Base-by-base conservation (phyloP, 352 stramenopile genomes). In the Globisporangium okanoganense region DNA sequence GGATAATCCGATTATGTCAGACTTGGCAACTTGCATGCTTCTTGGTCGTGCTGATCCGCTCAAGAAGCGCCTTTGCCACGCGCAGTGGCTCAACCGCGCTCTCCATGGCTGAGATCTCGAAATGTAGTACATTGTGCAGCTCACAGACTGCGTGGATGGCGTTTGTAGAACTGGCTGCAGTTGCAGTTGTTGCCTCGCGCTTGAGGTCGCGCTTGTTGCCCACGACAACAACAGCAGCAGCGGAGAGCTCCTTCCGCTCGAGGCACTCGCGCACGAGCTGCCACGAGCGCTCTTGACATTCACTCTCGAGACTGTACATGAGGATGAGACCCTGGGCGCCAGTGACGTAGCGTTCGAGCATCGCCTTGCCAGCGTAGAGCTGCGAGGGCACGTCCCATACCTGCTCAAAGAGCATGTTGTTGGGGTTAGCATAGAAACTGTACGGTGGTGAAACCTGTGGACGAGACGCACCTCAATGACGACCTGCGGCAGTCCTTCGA, bases 341-440 rank as follows among this genome's bases (percentile, higher is more conserved):
- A 20, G 50, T 14, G 18, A 90, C 45, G 24, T 90, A 90, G 8
- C 61, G 73, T 12, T 75, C 56, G 41, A 77, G 64, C 60, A 90
- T 85, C 24, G 36, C 52, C n/a, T 67, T 58, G 14, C 80, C 76
- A 0, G 67, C 64, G 53, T 76, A 90, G 50, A 79, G 69, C 55
- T 74, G 66, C 14, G 71, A 67, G n/a, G 78, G 80, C 6, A 88
- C 67, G 56, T 90, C 80, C 78, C 80, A 90, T 0, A 90, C 55
- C 78, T 90, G 22, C 14, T 5, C 12, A n/a, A 41, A 31, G 33
- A 20, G 47, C n/a, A 53, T 33, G 16, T 13, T 13, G 5, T 41
- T 41, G 35, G 10, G 12, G 6, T 41, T 9, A 2, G 35, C 14
- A 4, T 3, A 41, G 1, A 18, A 9, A 41, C 14, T 41, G 29